Conservation (phyloP, 1,284 basidiomycete genomes). For the Cryptococcus hybrid region DNA sequence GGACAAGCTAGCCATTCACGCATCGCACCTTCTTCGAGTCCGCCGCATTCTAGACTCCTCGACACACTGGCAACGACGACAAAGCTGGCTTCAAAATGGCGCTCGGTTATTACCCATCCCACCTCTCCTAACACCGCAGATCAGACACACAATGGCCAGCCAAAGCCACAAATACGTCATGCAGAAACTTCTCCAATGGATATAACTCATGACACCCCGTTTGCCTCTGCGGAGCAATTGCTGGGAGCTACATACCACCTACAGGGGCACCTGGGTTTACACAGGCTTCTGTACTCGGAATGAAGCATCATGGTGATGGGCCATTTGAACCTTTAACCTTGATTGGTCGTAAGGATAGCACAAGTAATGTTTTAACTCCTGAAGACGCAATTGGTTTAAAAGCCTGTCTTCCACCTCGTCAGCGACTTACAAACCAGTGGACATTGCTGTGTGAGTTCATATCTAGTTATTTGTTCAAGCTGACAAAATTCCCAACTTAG, state of each 20-base stretch:
- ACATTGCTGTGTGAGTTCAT: constrained; percentile 65
- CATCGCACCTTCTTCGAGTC: constrained; percentile 6
- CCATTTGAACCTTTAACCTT: constrained; percentile 36
- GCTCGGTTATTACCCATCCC: constrained; percentile 24
- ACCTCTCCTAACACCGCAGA: constrained; percentile 11
- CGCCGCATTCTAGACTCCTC: constrained; percentile 20
- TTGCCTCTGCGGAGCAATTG: constrained; percentile 30
- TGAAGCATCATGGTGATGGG: no score
- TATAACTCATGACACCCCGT: constrained; percentile 44
- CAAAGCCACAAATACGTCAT: not conserved
- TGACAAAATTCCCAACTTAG: constrained; percentile 17
- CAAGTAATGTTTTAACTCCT: constrained; percentile 58
- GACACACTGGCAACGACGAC: constrained; percentile 28
- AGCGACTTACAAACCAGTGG: constrained; percentile 78
- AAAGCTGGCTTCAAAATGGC: constrained; percentile 41
- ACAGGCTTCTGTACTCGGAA: constrained; percentile 1
- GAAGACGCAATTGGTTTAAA: constrained; percentile 66
- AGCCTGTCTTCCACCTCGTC: constrained; percentile 70
- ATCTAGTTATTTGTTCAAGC: not conserved
- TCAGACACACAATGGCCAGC: not conserved
- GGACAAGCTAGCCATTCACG: no score
- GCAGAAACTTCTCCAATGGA: constrained; percentile 19
- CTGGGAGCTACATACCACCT: constrained; percentile 58
- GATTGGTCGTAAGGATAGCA: constrained; percentile 59
- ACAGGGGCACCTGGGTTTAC: constrained; percentile 74